These are phyloP conservation scores for Sugiyamaella japonica DNA, from an alignment of 1,139 yeast species.

Conservation along the genomic window DNA sequence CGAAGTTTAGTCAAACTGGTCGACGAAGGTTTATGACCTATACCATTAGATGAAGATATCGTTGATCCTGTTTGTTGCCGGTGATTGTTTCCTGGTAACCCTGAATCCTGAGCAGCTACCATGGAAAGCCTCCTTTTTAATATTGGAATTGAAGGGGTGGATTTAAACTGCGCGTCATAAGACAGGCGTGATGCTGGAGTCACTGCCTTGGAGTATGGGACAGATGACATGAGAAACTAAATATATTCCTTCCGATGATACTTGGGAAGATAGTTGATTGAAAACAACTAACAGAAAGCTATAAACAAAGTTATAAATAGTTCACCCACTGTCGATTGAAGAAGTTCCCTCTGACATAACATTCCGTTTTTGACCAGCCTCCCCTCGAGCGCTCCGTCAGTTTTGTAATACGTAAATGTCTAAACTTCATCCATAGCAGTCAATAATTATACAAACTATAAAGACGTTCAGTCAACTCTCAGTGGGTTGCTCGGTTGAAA, in stretches of 20 bases:
- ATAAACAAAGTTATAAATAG: no score
- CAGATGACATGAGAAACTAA: constrained; percentile 13
- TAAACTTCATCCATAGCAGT: not conserved
- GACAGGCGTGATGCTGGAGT: constrained; percentile 27
- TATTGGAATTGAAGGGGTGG: constrained; percentile 20
- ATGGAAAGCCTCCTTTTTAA: constrained; percentile 10
- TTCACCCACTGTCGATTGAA: no score
- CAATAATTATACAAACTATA: no score
- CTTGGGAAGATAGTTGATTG: not conserved
- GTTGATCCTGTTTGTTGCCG: not conserved
- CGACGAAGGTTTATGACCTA: not conserved
- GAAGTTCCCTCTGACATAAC: no score
- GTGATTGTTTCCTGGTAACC: not conserved
- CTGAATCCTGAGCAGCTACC: constrained; percentile 11
- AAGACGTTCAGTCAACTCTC: no score
- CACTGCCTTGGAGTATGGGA: constrained; percentile 27
- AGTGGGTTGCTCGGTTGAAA: no score
- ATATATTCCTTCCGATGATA: not conserved
- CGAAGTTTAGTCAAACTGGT: constrained; percentile 19
- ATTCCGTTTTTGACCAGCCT: no score
- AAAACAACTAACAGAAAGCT: no score
- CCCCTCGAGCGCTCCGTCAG: no score
- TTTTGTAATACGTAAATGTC: no score
- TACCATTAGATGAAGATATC: not conserved
- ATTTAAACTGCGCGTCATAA: constrained; percentile 21